Conservation (phyloP, 495 filamentous ascomycete genomes). For the Lineolata rhizophorae region DNA sequence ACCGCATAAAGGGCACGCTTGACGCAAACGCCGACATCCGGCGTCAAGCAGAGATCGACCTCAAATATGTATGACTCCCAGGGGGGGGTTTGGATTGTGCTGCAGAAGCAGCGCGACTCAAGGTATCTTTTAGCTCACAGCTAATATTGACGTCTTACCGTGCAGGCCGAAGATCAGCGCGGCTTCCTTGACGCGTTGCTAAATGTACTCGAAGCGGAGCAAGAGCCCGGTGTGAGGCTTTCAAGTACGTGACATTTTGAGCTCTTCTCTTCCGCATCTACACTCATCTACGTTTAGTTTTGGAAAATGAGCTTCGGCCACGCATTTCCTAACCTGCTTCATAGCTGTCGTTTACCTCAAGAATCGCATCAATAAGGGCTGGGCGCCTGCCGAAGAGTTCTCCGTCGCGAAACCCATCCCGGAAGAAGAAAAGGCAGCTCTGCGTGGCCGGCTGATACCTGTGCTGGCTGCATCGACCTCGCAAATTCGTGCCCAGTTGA, state of each 20-base stretch:
- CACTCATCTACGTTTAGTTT: not conserved
- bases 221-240: slow-evolving; percentile 59
- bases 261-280: not conserved
- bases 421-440: slow-evolving; percentile 71
- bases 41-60: slow-evolving; percentile 70
- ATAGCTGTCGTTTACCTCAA: slow-evolving; percentile 93
- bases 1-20: slow-evolving; percentile 73
- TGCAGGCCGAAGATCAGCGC: slow-evolving; percentile 72
- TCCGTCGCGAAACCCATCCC: slow-evolving; percentile 46
- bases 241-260: slow-evolving; percentile 42
- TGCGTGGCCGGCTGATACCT: slow-evolving; percentile 71
- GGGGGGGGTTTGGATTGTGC: slow-evolving; percentile 1
- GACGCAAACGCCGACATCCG: slow-evolving; percentile 67
- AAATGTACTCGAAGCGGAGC: slow-evolving; percentile 73
- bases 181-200: slow-evolving; percentile 81
- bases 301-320: too few relatives aligned
- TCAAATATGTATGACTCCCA: slow-evolving; percentile 58
- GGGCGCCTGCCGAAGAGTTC: slow-evolving; percentile 54
- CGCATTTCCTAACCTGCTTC: too few relatives aligned
- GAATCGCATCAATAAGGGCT: slow-evolving; percentile 81
- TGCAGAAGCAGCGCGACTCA: not conserved
- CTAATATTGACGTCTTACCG: slow-evolving; percentile 6
- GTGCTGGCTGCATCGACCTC: slow-evolving; percentile 60
- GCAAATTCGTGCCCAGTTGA: slow-evolving; percentile 68
- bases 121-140: not conserved